Base-by-base conservation (phyloP, 2,329 filamentous ascomycete species). In the Sarocladium brachiariae region DNA sequence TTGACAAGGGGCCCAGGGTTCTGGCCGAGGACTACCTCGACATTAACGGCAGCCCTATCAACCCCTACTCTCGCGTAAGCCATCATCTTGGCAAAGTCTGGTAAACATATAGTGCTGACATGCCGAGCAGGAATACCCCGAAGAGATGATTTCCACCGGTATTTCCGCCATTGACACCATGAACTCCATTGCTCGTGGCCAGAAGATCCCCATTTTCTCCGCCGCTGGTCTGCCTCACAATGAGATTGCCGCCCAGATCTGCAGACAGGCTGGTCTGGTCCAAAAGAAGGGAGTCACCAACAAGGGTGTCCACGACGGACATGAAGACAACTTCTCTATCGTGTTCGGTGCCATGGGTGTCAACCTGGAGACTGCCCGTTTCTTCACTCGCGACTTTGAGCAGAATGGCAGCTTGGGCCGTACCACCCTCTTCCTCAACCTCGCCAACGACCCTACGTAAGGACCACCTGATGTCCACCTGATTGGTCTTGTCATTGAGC, bases 281-380 rank as follows among this genome's bases (percentile, higher is more conserved):
- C 84, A 90, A 70, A 72, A 78, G 60, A 64, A 89, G 77, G 78
- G 90, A 49, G 70, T 83, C 50, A 86, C 90, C 31, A 95, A 89
- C 68, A 99, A 99, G 81, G 91, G 87, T 58, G 84, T 93, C 23
- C 93, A 99, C 65, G 95, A 99, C 64, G 91, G 84, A 51, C 93
- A 99, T 71, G 90, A 96, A 65, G 93, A 99, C 65, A 99, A 99
- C 77, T 99, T 99, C 80, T 96, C 91, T 54, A 99, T 99, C 63
- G 93, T 99, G 52, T 99, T 99, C 67, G 95, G 89, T 66, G 93
- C 93, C 65, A 99, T 99, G 93, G 93, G 93, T 90, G 93, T 99
- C 61, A 99, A 99, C 77, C 84, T 99, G 85, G 93, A 99, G 70
- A 99, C 93, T 27, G 89, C 87, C 62, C 87, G 93, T 62, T 99